A percentile compares a stretch with the other conserved stretches of the same genome.
Evolutionary conservation across 345 rosid species (phyloP).

Genomic region (Durio zibethinus): DNA sequence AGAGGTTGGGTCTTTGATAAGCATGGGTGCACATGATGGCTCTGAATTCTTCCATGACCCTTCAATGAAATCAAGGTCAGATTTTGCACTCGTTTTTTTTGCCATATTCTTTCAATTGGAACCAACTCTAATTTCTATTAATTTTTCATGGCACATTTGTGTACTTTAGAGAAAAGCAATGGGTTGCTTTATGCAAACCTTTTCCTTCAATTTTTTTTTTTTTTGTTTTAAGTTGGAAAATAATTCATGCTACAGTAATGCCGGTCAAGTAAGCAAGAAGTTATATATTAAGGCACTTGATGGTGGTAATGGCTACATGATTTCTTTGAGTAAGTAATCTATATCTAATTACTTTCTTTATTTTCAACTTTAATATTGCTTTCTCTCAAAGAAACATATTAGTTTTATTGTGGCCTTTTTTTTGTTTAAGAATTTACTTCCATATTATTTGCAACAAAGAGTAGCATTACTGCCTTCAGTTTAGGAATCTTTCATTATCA

Average conservation of each 20-base stretch:
- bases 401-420: not conserved
- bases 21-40: slow-evolving; percentile 60
- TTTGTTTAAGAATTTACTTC: not conserved
- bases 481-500: not conserved
- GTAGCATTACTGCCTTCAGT: not conserved
- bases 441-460: not conserved
- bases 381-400: not conserved
- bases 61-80: slow-evolving; percentile 70
- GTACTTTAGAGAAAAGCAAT: not conserved
- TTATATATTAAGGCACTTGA: slow-evolving; percentile 62
- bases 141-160: not conserved
- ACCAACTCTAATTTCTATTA: not conserved
- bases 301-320: slow-evolving; percentile 65
- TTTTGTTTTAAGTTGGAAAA: not conserved
- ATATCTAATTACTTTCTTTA: not conserved
- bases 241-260: slow-evolving; percentile 51
- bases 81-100: not conserved
- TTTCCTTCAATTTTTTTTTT: not conserved
- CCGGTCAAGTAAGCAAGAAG: slow-evolving; percentile 94
- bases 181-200: not conserved
- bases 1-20: slow-evolving; percentile 83
- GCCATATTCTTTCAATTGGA: not conserved
- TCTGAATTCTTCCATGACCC: slow-evolving; percentile 97
- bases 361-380: not conserved
- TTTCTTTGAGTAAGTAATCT: slow-evolving; percentile 66